A percentile compares a stretch with the other conserved stretches of the same genome.
phyloP scores from a whole-genome alignment of 1,284 basidiomycete genomes.

The Porodaedalea pini region DNA sequence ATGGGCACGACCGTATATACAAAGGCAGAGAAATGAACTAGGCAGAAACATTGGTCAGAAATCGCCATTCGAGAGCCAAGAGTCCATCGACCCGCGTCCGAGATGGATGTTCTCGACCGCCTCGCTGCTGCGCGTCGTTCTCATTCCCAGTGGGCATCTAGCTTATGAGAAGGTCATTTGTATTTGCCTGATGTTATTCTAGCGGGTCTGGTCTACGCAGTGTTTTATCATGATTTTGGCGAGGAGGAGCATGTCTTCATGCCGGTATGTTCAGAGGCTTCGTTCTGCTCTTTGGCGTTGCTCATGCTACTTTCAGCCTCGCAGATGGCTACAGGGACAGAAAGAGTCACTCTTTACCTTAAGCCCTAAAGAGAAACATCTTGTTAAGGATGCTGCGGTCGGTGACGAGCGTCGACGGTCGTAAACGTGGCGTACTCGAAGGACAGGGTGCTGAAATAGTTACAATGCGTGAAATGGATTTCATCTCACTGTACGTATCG shows the following conservation, averaged over 20 bases:
- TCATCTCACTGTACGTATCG: background rate
- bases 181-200: background rate
- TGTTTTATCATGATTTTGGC: slow-evolving; percentile 65
- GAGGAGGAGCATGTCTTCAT: slow-evolving; percentile 67
- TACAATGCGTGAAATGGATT: background rate
- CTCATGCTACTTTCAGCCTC: slow-evolving; percentile 32
- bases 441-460: too few relatives aligned
- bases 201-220: slow-evolving; percentile 53
- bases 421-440: too few relatives aligned
- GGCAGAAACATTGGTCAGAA: too few relatives aligned
- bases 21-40: too few relatives aligned
- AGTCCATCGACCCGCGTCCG: slow-evolving; percentile 1
- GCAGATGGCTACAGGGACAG: slow-evolving; percentile 43
- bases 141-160: slow-evolving; percentile 2
- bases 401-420: background rate
- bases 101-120: slow-evolving; percentile 10
- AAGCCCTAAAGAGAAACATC: slow-evolving; percentile 44
- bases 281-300: background rate
- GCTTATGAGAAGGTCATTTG: background rate
- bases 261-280: slow-evolving; percentile 43
- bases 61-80: too few relatives aligned
- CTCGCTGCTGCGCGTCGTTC: background rate
- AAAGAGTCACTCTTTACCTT: slow-evolving; percentile 45
- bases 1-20: too few relatives aligned
- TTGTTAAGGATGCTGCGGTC: slow-evolving; percentile 19